Percentiles rank a stretch among this genome's conserved stretches.
phyloP scores from a whole-genome alignment of 768 basidiomycete genomes.

The Tulasnella sp. region DNA sequence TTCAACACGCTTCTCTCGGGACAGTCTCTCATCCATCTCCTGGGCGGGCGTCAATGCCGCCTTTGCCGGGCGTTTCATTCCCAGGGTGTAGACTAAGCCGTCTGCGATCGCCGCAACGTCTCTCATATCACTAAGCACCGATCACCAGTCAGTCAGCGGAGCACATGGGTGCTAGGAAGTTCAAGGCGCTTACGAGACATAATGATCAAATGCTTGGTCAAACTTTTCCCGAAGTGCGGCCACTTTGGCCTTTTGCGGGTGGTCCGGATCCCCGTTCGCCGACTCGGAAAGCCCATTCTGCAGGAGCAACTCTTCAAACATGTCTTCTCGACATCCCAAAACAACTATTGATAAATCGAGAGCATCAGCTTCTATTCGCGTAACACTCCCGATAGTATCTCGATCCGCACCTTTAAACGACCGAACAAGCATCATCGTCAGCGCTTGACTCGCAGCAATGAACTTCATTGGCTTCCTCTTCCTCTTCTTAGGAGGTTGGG shows the following conservation, averaged over 20 bases:
- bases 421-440: conserved; percentile 19
- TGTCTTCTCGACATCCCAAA: conserved; percentile 14
- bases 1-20: neutral
- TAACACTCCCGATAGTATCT: neutral
- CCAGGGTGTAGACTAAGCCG: conserved; percentile 19
- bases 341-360: neutral
- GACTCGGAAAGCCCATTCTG: neutral
- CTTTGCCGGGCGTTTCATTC: conserved; percentile 15
- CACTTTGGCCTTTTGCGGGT: neutral
- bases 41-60: neutral
- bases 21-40: conserved; percentile 1
- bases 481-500: neutral
- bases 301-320: conserved; percentile 19
- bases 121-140: conserved; percentile 16
- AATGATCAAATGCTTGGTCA: conserved; percentile 22
- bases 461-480: conserved; percentile 6
- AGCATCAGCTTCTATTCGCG: neutral
- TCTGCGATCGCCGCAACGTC: conserved; percentile 1
- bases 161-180: neutral
- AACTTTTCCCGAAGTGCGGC: conserved; percentile 10
- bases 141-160: neutral
- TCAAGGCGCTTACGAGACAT: conserved; percentile 18
- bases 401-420: neutral
- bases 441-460: neutral
- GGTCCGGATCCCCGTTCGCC: neutral